A percentile compares a stretch with the other conserved stretches of the same genome.
These are phyloP conservation scores for Blastobotrys niveus DNA, from an alignment of 1,139 yeast genomes.

Conservation along the genomic window DNA sequence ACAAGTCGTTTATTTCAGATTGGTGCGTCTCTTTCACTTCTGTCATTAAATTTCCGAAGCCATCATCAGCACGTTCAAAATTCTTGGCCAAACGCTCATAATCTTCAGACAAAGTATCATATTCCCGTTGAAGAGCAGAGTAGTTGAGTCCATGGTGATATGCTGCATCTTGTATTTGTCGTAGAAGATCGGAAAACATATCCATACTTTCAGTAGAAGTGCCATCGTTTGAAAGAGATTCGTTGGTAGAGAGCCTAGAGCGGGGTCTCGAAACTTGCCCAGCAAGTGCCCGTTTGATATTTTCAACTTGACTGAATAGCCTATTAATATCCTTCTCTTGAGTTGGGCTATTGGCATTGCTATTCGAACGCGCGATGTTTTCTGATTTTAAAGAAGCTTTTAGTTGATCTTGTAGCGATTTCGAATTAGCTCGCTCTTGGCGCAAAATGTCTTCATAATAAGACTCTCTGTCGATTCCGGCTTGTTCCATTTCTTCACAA, in stretches of 20 bases:
- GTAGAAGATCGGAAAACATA: slow-evolving; percentile 10
- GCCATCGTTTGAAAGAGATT: background rate
- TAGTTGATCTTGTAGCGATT: slow-evolving; percentile 1
- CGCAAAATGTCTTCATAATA: slow-evolving; percentile 10
- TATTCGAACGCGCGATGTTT: background rate
- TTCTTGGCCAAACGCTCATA: slow-evolving; percentile 8
- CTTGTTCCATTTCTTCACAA: slow-evolving; percentile 13
- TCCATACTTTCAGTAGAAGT: background rate
- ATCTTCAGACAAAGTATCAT: slow-evolving; percentile 7
- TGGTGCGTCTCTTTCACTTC: slow-evolving; percentile 9
- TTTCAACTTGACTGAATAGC: slow-evolving; percentile 14
- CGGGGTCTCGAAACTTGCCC: slow-evolving; percentile 5
- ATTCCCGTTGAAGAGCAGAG: slow-evolving; percentile 11
- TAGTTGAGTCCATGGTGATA: slow-evolving; percentile 4
- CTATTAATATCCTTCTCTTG: slow-evolving; percentile 5
- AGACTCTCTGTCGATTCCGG: slow-evolving; percentile 3
- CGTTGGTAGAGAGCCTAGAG: slow-evolving; percentile 10
- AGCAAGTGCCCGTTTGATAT: slow-evolving; percentile 11
- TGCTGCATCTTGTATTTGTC: slow-evolving; percentile 17
- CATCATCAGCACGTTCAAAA: slow-evolving; percentile 5
- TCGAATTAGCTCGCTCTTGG: background rate
- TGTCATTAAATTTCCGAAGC: slow-evolving; percentile 8
- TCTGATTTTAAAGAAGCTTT: background rate
- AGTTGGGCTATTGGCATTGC: background rate
- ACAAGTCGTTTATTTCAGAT: slow-evolving; percentile 4